phyloP scores from a whole-genome alignment of 371 early-diverging fungal species.

The Massospora cicadina region DNA sequence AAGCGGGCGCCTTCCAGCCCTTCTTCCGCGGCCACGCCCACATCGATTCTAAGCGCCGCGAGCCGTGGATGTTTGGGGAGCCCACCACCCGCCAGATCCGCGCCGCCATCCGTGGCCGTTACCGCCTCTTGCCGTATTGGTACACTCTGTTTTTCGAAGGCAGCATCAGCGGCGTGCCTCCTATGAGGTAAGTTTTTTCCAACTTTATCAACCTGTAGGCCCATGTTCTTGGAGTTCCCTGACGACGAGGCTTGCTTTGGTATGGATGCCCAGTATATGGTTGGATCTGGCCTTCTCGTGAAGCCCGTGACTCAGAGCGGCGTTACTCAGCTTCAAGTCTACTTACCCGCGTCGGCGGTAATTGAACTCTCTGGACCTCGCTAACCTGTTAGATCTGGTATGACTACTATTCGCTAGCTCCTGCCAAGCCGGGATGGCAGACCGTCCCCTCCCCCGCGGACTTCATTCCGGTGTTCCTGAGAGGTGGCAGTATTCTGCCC shows the following conservation, averaged over 20 bases:
- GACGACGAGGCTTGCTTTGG: slow-evolving; percentile 46
- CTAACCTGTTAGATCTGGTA: slow-evolving; percentile 43
- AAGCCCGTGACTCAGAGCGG: slow-evolving; percentile 50
- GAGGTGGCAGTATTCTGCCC: slow-evolving; percentile 75
- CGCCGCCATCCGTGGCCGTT: slow-evolving; percentile 49
- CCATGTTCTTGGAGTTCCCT: slow-evolving; percentile 66
- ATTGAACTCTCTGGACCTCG: slow-evolving; percentile 4
- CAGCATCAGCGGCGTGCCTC: slow-evolving; percentile 39
- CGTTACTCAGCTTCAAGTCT: slow-evolving; percentile 31
- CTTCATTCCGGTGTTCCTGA: slow-evolving; percentile 62
- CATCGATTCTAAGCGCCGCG: slow-evolving; percentile 85
- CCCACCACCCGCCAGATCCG: slow-evolving; percentile 49
- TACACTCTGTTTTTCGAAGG: slow-evolving; percentile 67
- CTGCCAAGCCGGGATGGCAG: slow-evolving; percentile 23
- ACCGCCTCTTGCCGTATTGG: slow-evolving; percentile 57
- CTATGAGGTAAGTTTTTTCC: slow-evolving; percentile 31
- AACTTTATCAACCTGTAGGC: slow-evolving; percentile 21
- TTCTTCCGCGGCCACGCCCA: slow-evolving; percentile 90
- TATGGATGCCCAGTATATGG: slow-evolving; percentile 68
- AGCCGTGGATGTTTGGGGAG: slow-evolving; percentile 87
- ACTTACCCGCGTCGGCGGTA: slow-evolving; percentile 37
- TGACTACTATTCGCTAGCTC: slow-evolving; percentile 34
- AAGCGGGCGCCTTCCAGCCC: slow-evolving; percentile 74
- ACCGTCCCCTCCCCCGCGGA: slow-evolving; percentile 43
- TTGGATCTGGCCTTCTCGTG: slow-evolving; percentile 54